These are phyloP conservation scores for Euphorbia tirucalli DNA, from an alignment of 345 rosid species.

Conservation along the genomic window DNA sequence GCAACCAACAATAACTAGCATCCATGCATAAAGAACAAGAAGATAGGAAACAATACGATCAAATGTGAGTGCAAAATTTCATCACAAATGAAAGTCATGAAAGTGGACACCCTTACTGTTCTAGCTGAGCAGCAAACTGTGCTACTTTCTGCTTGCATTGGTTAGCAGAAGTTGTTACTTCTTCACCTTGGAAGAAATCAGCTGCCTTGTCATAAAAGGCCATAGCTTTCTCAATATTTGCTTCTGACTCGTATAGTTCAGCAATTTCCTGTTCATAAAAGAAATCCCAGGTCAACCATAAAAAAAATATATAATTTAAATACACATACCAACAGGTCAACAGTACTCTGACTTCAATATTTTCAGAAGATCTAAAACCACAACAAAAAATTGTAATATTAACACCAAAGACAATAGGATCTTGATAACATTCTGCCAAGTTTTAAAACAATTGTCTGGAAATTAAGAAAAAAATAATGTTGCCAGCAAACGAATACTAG, in stretches of 20 bases:
- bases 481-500: background rate
- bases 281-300: background rate
- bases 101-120: conserved; percentile 55
- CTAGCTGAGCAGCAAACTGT: conserved; percentile 85
- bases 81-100: background rate
- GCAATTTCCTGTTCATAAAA: conserved; percentile 26
- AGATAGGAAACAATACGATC: background rate
- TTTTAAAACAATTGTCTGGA: background rate
- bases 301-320: background rate
- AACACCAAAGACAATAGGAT: background rate
- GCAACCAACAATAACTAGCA: background rate
- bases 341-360: background rate
- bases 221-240: conserved; percentile 31
- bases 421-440: background rate
- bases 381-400: background rate
- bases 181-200: conserved; percentile 41
- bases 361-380: background rate
- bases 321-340: background rate
- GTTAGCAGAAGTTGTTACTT: conserved; percentile 88
- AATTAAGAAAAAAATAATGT: background rate
- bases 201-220: conserved; percentile 28
- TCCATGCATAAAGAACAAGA: background rate
- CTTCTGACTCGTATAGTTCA: conserved; percentile 30
- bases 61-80: background rate
- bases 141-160: conserved; percentile 99